Conservation (phyloP, 2,329 filamentous ascomycete genomes). For the Talaromyces albobiverticillius region DNA sequence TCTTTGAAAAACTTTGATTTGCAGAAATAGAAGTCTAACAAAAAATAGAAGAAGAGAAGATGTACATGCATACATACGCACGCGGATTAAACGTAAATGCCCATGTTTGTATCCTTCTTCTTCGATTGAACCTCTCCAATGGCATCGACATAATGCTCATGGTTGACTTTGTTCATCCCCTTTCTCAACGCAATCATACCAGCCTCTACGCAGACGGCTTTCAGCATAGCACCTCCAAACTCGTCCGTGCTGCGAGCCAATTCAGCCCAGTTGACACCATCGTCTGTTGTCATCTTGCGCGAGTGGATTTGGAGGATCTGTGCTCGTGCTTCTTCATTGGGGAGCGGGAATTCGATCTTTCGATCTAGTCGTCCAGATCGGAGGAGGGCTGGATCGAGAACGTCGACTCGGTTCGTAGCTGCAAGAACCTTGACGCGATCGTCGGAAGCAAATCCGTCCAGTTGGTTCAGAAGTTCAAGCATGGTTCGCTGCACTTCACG, state of each 20-base stretch:
- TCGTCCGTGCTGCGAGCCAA: conserved; percentile 95
- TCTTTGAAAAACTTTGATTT: neutral
- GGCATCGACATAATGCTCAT: conserved; percentile 98
- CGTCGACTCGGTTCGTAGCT: conserved; percentile 91
- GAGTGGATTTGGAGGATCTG: conserved; percentile 98
- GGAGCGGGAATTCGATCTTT: conserved; percentile 97
- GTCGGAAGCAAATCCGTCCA: conserved; percentile 95
- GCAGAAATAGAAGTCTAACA: neutral
- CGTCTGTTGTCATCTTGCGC: conserved; percentile 95
- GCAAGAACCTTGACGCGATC: conserved; percentile 95
- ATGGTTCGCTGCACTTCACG: conserved; percentile 98
- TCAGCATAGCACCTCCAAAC: conserved; percentile 95
- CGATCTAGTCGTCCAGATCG: conserved; percentile 89
- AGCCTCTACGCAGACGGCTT: conserved; percentile 97
- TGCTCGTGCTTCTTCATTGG: conserved; percentile 94
- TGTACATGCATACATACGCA: neutral
- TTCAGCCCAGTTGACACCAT: conserved; percentile 92
- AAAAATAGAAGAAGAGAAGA: neutral
- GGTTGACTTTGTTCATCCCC: conserved; percentile 93
- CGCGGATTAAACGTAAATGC: conserved; percentile 39
- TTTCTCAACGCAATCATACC: conserved; percentile 97
- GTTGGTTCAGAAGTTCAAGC: conserved; percentile 96
- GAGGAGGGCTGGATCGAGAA: conserved; percentile 85
- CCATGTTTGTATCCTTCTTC: conserved; percentile 75
- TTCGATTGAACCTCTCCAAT: conserved; percentile 85